Evolutionary conservation across 1,284 basidiomycete genomes (phyloP), one percentile per base, ranked within the genome.

Genomic region (Cryptococcus amylolentus): DNA sequence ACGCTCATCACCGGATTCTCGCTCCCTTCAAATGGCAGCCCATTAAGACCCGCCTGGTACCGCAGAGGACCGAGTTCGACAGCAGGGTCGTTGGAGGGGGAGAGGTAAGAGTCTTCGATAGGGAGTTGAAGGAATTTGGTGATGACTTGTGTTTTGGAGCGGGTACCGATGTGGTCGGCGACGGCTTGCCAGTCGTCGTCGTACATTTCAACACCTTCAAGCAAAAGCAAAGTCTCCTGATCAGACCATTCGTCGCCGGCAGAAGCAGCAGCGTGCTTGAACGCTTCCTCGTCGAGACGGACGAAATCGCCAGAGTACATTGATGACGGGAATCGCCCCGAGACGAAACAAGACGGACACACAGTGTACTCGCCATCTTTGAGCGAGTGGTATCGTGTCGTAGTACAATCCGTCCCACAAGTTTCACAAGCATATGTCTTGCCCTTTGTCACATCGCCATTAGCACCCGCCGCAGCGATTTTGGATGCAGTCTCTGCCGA

Each of bases 1-100:
- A 98, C 94, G 75, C 89, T 93, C 92, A 98, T 93, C 37, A 98
- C 92, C 0, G 95, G 95, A 73, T 98, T 98, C 71, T 98, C 96
- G 1, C 89, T 86, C 70, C 93, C 89, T 63, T 93, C 88, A 72
- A 98, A 96, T 0, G 95, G 95, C 57, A 95, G 81, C 8, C 88
- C 76, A 46, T 77, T 77, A 39, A 76, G 54, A 10, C 75, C 74
- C 7, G 74, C 71, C 51, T 73, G 73, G 62, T 88, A 93, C 63
- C 88, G 81, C 55, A 97, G 78, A 1, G 89, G 84, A 7, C 92
- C 93, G 71, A 90, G 84, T 54, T 82, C 75, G 13, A 73, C 70
- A 4, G 67, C 71, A 3, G 70, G 64, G 58, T 77, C 68, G 27
- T 71, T 63, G 7, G 76, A 69, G 31, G 31, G 31, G 9, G 41